These are phyloP conservation scores for Cyclaneusma minus DNA, from an alignment of 2,329 filamentous ascomycete genomes.

Conservation along the genomic window DNA sequence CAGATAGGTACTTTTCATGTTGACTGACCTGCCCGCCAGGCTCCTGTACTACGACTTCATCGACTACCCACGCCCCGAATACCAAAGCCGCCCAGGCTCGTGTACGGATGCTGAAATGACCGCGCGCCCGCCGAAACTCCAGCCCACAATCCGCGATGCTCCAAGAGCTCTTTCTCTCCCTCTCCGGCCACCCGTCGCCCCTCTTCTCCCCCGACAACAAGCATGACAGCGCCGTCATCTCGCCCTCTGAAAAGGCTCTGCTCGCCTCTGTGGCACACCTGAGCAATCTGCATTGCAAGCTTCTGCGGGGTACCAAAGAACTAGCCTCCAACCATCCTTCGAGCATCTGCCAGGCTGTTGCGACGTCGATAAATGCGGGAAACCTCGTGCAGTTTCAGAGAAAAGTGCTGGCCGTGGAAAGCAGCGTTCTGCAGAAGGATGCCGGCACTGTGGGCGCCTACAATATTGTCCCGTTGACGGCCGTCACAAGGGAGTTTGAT, in stretches of 20 bases:
- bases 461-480: constrained; percentile 81
- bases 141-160: no score
- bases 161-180: constrained; percentile 93
- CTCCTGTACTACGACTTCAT: no score
- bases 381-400: constrained; percentile 71
- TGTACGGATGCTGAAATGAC: no score
- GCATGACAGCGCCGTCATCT: constrained; percentile 35
- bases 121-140: no score
- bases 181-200: constrained; percentile 85
- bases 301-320: constrained; percentile 49
- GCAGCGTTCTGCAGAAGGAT: constrained; percentile 59
- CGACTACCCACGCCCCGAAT: no score
- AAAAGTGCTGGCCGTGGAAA: constrained; percentile 75
- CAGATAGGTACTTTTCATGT: no score
- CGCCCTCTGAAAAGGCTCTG: constrained; percentile 70
- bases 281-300: constrained; percentile 59
- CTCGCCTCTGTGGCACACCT: constrained; percentile 63
- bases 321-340: constrained; percentile 61
- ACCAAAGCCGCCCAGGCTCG: no score
- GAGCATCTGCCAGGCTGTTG: constrained; percentile 74
- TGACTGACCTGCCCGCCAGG: no score
- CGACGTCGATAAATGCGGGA: constrained; percentile 56
- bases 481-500: constrained; percentile 71
- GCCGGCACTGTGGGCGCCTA: constrained; percentile 75
- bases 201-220: constrained; percentile 45